These are phyloP conservation scores for Paxillus rubicundulus DNA, from an alignment of 768 basidiomycete genomes.

Conservation along the genomic window DNA sequence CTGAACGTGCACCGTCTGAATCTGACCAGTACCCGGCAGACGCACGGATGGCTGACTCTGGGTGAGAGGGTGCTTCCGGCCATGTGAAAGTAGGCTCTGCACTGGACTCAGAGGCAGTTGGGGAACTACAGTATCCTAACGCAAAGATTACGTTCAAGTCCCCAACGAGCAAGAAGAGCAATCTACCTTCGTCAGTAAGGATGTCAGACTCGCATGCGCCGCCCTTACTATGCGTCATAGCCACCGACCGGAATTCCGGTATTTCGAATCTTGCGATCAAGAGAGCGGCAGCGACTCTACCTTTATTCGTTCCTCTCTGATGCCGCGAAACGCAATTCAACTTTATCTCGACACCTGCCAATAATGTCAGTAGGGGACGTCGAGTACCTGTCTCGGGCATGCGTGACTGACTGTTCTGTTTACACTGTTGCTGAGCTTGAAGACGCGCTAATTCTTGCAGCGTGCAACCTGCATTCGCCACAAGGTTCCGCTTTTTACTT, in stretches of 20 bases:
- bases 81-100: constrained; percentile 11
- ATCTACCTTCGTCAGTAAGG: constrained; percentile 9
- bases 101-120: constrained; percentile 7
- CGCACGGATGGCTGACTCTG: constrained; percentile 10
- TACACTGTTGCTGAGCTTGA: constrained; percentile 38
- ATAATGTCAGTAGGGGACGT: constrained; percentile 6
- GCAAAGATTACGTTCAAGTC: background rate
- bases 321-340: constrained; percentile 33
- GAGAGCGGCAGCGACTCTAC: constrained; percentile 1
- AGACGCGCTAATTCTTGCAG: constrained; percentile 53
- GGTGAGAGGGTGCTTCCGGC: constrained; percentile 4
- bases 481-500: constrained; percentile 49
- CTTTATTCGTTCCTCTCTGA: constrained; percentile 11
- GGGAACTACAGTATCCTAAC: constrained; percentile 10
- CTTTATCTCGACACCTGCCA: constrained; percentile 42
- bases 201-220: background rate
- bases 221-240: background rate
- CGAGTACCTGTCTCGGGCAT: background rate
- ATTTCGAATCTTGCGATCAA: constrained; percentile 23
- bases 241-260: background rate
- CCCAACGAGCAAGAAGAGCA: background rate
- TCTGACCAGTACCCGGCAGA: constrained; percentile 23
- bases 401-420: constrained; percentile 41
- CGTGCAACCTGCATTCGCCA: constrained; percentile 50
- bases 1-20: constrained; percentile 13